Base-by-base conservation (phyloP, 2,329 filamentous ascomycete species). In the Fusarium papillatum region DNA sequence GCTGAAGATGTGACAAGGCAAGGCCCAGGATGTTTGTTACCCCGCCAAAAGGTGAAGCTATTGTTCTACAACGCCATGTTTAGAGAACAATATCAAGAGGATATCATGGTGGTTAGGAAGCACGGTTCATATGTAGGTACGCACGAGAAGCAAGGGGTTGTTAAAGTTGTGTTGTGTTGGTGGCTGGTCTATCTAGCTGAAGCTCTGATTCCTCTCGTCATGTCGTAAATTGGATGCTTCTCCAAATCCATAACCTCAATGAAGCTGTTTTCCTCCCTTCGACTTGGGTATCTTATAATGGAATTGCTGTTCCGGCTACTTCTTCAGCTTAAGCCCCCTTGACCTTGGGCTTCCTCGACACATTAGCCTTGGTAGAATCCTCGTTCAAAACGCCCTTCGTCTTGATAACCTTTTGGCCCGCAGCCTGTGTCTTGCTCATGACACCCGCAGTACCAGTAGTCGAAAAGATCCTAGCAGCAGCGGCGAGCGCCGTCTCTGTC, bases 41-140 rank as follows among this genome's bases (percentile, higher is more conserved):
- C 78, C 78, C 78, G 78, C 78, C 78, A 77, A 75, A 71, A 50
- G 38, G 46, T 73, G 75, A 77, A 76, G 69, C 66, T 75, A 77
- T 73, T 78, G 71, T 76, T 76, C 73, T 66, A 65, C 67, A 48
- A 62, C 36, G 66, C 65, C 60, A 68, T 60, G 14, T 41, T 13
- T 36, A 19, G 61, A 64, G 73, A 73, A 78, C 66, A 78, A 78
- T 78, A 69, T 24, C 14, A 68, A 74, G 65, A 64, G 55, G 41
- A 34, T 9, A 26, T 48, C 9, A n/a, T 14, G 29, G 41, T 26
- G 14, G 7, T 43, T 19, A 24, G 8, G 29, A 19, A 55, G 59
- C 70, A 68, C 46, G 19, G 46, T 48, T 59, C 29, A 48, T 70
- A 22, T 50, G 29, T n/a, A 41, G 36, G 13, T 16, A 29, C 6